Evolutionary conservation across 805 yeast genomes (phyloP), one percentile per base, ranked within the genome.

Genomic region (Teunomyces funiuensis): DNA sequence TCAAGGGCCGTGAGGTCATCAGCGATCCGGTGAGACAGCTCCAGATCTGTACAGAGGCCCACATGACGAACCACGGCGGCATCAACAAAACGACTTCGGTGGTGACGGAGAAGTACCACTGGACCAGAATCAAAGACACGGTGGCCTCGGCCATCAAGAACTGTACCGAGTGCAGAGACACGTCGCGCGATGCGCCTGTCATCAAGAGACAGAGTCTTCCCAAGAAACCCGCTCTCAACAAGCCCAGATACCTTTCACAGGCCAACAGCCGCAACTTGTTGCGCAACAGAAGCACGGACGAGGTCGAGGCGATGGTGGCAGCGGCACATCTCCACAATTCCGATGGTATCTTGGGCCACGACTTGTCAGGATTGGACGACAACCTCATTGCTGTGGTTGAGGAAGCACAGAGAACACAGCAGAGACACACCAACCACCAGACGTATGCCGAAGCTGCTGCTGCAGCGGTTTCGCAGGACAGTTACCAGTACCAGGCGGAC

Each of bases 51-150:
- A 73, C 79, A 6, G 84, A 82, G 33, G 65, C 80, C 15, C 99
- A 91, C 58, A 57, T 74, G 47, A 61, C 74, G 15, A 77, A 74
- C 33, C 99, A 91, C 58, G 83, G 83, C 9, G 98, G 98, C 8
- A 88, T 91, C 47, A 91, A 91, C 65, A 87, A 83, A 55, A 83
- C 95, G 2, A 89, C 97, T 0, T 68, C 91, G 0, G 65, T 76
- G 13, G 78, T 93, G 13, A 78, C 90, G 1, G 93, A 85, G 47
- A 77, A 78, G 51, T 91, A 85, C 52, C 95, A 88, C 60, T 91
- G 98, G 97, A 79, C 88, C 1, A 77, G 95, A 39, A 85, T 91
- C 48, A 90, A 93, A 62, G 88, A 80, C 42, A 88, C 96, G 0
- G 97, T 87, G 1, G 82, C 85, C 1, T 79, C 80, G 22, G 91